These are phyloP conservation scores for Nakazawaea molendinolei DNA, from an alignment of 805 yeast genomes.

Conservation along the genomic window DNA sequence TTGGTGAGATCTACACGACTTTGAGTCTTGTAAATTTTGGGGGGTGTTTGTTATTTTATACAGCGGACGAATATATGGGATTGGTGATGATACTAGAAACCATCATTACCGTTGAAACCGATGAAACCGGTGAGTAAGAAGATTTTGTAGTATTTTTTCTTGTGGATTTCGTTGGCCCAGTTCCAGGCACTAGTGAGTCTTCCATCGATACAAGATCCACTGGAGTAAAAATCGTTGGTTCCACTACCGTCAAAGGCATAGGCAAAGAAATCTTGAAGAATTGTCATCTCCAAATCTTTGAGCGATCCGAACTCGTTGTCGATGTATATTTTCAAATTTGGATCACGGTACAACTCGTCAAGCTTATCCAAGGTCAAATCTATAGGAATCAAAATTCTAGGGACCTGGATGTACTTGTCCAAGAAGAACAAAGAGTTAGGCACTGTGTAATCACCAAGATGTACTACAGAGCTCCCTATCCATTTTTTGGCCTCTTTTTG, in stretches of 20 bases:
- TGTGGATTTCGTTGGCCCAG: slow-evolving; percentile 65
- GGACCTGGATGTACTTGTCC: slow-evolving; percentile 77
- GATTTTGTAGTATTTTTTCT: slow-evolving; percentile 54
- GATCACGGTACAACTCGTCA: slow-evolving; percentile 45
- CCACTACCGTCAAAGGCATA: slow-evolving; percentile 76
- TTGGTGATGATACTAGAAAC: slow-evolving; percentile 32
- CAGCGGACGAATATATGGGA: not conserved
- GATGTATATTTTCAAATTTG: slow-evolving; percentile 42
- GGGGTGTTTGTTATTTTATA: not conserved
- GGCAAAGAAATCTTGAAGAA: slow-evolving; percentile 45
- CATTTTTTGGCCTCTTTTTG: slow-evolving; percentile 57
- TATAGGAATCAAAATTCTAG: slow-evolving; percentile 68
- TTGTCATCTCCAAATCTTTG: slow-evolving; percentile 42
- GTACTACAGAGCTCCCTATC: slow-evolving; percentile 80
- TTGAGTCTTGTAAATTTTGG: not conserved
- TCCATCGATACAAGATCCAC: slow-evolving; percentile 83
- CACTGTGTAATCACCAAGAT: slow-evolving; percentile 77
- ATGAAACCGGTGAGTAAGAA: slow-evolving; percentile 65
- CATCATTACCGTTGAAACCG: slow-evolving; percentile 71
- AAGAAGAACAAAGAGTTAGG: slow-evolving; percentile 77
- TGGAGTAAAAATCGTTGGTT: slow-evolving; percentile 76
- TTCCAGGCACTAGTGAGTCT: slow-evolving; percentile 79
- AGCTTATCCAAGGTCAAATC: slow-evolving; percentile 51
- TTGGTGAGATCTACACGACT: not conserved
- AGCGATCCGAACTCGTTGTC: slow-evolving; percentile 50